These are phyloP conservation scores for Glarea lozoyensis DNA, from an alignment of 495 filamentous ascomycete genomes.

Conservation along the genomic window DNA sequence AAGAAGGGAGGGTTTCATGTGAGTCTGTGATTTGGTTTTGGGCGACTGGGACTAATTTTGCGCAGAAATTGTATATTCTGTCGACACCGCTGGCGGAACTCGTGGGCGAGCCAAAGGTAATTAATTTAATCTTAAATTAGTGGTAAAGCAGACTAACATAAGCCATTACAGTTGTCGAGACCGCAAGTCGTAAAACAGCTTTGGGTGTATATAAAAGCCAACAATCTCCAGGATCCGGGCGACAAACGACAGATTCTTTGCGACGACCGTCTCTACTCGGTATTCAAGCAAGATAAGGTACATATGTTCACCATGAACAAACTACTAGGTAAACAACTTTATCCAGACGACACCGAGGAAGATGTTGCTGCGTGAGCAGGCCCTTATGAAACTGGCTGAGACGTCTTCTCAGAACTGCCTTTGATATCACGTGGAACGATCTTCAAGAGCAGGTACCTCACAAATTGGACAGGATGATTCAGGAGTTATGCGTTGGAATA, in stretches of 20 bases:
- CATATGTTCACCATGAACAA: slow-evolving; percentile 99
- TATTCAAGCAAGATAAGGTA: slow-evolving; percentile 84
- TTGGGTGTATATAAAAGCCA: slow-evolving; percentile 85
- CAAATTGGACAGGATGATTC: too few species aligned
- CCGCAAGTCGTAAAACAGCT: slow-evolving; percentile 93
- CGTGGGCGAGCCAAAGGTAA: slow-evolving; percentile 38
- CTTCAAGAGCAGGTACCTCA: too few species aligned
- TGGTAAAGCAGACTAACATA: not conserved
- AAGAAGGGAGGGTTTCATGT: slow-evolving; percentile 32
- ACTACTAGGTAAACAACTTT: slow-evolving; percentile 45
- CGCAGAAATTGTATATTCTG: slow-evolving; percentile 59
- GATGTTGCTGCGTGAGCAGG: too few species aligned
- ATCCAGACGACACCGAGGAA: slow-evolving; percentile 46
- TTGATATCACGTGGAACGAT: too few species aligned
- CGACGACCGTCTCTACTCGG: slow-evolving; percentile 78
- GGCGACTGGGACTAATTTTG: not conserved
- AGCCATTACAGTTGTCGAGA: slow-evolving; percentile 56
- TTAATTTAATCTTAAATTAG: slow-evolving; percentile 14
- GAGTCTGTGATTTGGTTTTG: not conserved
- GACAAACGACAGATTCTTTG: slow-evolving; percentile 90
- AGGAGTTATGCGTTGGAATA: too few species aligned
- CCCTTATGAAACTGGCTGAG: too few species aligned
- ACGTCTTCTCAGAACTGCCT: too few species aligned
- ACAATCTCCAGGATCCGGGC: slow-evolving; percentile 78
- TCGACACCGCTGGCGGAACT: slow-evolving; percentile 57